These are phyloP conservation scores for Aspergillus neoniger DNA, from an alignment of 2,329 filamentous ascomycete genomes.

Conservation along the genomic window DNA sequence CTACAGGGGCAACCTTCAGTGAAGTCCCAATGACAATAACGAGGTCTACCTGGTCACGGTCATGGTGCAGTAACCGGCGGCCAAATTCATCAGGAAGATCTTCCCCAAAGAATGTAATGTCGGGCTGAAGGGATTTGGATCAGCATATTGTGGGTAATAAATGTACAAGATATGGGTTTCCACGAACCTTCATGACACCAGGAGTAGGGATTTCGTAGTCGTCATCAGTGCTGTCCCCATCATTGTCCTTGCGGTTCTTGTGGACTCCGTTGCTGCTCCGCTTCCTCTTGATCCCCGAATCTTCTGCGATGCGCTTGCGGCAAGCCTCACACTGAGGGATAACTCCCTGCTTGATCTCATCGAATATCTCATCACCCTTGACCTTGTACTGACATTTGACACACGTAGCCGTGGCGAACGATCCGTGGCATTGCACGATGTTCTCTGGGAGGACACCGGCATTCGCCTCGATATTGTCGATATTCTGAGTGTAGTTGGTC, in stretches of 20 bases:
- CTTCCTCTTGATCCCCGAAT: constrained; percentile 54
- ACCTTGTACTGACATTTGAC: constrained; percentile 76
- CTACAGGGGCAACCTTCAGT: constrained; percentile 92
- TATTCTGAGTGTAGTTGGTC: constrained; percentile 98
- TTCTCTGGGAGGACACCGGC: constrained; percentile 81
- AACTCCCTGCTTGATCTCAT: constrained; percentile 71
- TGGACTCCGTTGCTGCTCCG: constrained; percentile 51
- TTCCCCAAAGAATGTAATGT: constrained; percentile 98
- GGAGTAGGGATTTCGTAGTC: constrained; percentile 66
- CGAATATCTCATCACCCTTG: constrained; percentile 74
- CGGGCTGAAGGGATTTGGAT: constrained; percentile 57
- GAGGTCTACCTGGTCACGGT: constrained; percentile 78
- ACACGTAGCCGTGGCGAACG: constrained; percentile 89
- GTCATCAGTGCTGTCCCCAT: constrained; percentile 59
- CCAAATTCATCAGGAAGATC: constrained; percentile 82
- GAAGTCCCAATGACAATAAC: constrained; percentile 96
- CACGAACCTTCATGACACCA: constrained; percentile 73
- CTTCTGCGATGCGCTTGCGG: constrained; percentile 52
- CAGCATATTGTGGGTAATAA: constrained; percentile 7
- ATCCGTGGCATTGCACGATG: constrained; percentile 93
- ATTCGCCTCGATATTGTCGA: constrained; percentile 89
- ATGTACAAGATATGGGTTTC: not conserved
- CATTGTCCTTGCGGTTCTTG: constrained; percentile 57
- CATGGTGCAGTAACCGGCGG: constrained; percentile 74
- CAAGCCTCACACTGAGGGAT: constrained; percentile 80